phyloP scores from a whole-genome alignment of 2,329 filamentous ascomycete species.

The Penicillium sp. region DNA sequence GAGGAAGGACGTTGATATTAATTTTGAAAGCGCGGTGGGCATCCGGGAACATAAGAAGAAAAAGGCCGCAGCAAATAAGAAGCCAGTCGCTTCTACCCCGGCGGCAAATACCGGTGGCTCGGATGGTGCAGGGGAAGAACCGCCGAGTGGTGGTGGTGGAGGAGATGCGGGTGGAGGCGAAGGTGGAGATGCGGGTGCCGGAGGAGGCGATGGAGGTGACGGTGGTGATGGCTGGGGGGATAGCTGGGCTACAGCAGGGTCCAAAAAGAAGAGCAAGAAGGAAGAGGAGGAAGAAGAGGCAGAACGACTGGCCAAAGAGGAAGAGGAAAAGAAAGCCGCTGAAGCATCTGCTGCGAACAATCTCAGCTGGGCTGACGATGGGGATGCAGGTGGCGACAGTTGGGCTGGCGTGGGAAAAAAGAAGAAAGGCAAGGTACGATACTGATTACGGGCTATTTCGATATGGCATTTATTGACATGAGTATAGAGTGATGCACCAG shows the following conservation, averaged over 20 bases:
- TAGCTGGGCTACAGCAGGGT: constrained; percentile 38
- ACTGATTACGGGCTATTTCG: neutral
- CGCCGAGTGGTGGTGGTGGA: constrained; percentile 32
- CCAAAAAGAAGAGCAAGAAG: constrained; percentile 34
- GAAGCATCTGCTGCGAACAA: constrained; percentile 32
- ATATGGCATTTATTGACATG: neutral
- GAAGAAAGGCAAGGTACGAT: constrained; percentile 58
- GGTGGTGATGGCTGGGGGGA: constrained; percentile 43
- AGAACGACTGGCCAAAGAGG: constrained; percentile 26
- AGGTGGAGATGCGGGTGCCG: constrained; percentile 31
- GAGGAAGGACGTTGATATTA: constrained; percentile 17
- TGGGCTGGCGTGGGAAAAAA: constrained; percentile 56
- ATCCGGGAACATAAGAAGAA: constrained; percentile 40
- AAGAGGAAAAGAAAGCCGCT: constrained; percentile 25
- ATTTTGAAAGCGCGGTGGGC: constrained; percentile 25
- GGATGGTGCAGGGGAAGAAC: constrained; percentile 30
- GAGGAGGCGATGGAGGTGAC: constrained; percentile 30
- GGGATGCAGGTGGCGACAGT: constrained; percentile 48
- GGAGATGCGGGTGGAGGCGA: constrained; percentile 15
- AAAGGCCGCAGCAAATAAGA: constrained; percentile 21
- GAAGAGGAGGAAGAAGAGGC: constrained; percentile 37
- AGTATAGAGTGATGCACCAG: constrained; percentile 35
- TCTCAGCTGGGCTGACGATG: constrained; percentile 50
- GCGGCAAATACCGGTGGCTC: constrained; percentile 20
- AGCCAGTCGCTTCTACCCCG: constrained; percentile 14